Base-by-base conservation (phyloP, 2,329 filamentous ascomycete genomes). In the Paecilomyces sp. region DNA sequence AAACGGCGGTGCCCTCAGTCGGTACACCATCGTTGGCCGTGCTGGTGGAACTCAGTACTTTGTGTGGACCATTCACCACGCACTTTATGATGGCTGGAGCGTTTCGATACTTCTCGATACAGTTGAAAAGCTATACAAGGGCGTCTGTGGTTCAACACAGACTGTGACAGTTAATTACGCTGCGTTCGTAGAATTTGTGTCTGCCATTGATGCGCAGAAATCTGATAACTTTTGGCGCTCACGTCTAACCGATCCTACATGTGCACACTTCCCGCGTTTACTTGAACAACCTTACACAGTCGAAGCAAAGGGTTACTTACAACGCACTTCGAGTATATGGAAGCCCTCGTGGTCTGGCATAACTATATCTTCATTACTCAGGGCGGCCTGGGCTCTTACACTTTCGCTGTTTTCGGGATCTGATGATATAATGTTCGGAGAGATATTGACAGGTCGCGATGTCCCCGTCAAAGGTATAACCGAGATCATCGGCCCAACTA, bases 21-120 rank as follows among this genome's bases (percentile, higher is more conserved):
- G 57, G 11, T 66, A 61, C 31, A 58, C 58, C 1, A 56, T 66
- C 18, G 47, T 55, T 12, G 51, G 55, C 28, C 47, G 54, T 7
- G 24, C n/a, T 13, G 30, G 54, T n/a, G 51, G 58, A 15, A 41
- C 4, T 2, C 47, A 58, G 15, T 66, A 72, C 51, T 70, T 79
- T 22, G 67, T 76, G 13, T 74, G 74, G 61, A 77, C 75, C 1
- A 70, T 74, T 61, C 77, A 79, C 62, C 77, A 79, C 59, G 74
- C 74, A 12, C 65, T 79, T 1, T 79, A 79, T 60, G 77, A 80
- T 62, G 77, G 75, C 2, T 70, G 67, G 67, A 65, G 61, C 52
- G 63, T 68, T 41, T 63, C 66, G 11, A 60, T 61, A 47, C 58
- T 70, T 30, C 55, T 68, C 13, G 51, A 60, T 11, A 60, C 60